These are phyloP conservation scores for Fraxinus sp. DNA, from an alignment of 305 asterid species.

Conservation along the genomic window DNA sequence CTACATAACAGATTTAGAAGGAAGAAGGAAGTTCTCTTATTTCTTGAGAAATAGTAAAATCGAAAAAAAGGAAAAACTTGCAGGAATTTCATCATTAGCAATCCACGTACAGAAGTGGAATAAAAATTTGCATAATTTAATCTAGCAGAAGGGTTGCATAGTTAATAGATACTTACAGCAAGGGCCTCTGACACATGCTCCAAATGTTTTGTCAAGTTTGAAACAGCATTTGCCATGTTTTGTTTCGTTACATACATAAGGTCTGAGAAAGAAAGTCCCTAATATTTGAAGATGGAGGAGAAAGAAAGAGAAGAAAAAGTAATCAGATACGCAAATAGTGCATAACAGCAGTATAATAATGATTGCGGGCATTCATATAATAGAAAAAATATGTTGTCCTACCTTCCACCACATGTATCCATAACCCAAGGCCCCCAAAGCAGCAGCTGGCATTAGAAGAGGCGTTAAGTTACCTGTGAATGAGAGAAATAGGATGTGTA, in stretches of 20 bases:
- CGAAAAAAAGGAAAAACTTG: neutral
- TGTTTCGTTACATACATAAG: constrained; percentile 85
- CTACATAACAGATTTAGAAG: neutral
- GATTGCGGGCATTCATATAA: constrained; percentile 19
- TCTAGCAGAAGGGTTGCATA: neutral
- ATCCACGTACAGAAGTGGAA: neutral
- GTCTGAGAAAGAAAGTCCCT: constrained; percentile 86
- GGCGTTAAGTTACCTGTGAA: constrained; percentile 51
- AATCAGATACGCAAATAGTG: neutral
- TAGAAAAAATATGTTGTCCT: constrained; percentile 19
- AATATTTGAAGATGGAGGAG: constrained; percentile 1
- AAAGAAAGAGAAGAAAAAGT: neutral
- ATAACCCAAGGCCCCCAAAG: constrained; percentile 80
- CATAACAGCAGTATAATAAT: neutral
- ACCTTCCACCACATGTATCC: constrained; percentile 99
- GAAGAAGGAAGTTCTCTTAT: neutral
- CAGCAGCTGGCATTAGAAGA: constrained; percentile 66
- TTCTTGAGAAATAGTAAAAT: neutral
- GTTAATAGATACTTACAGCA: constrained; percentile 53
- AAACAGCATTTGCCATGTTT: constrained; percentile 73
- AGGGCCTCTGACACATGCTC: constrained; percentile 75
- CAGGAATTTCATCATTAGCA: neutral
- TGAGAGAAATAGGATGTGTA: constrained; percentile 15
- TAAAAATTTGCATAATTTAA: neutral
- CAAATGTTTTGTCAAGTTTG: constrained; percentile 77